Conservation (phyloP, 2,329 filamentous ascomycete genomes). For the Dissoconium aciculare region DNA sequence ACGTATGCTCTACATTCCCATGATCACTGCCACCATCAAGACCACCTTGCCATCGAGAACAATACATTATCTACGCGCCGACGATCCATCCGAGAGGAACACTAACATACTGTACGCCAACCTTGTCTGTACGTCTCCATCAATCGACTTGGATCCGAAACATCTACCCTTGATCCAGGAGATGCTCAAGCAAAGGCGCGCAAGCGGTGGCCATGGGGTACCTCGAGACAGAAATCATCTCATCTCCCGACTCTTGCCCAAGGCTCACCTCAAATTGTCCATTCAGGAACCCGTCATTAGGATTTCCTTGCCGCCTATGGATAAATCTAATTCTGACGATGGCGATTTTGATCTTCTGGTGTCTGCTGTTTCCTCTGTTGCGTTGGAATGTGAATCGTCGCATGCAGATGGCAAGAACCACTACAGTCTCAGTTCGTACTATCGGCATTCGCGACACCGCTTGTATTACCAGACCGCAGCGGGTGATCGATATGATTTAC, state of each 20-base stretch:
- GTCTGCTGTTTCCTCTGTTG: slow-evolving; percentile 84
- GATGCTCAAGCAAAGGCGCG: slow-evolving; percentile 41
- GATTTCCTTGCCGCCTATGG: slow-evolving; percentile 70
- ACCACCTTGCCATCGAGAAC: slow-evolving; percentile 93
- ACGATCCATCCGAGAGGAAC: slow-evolving; percentile 65
- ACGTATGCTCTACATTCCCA: slow-evolving; percentile 80
- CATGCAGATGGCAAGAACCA: slow-evolving; percentile 77
- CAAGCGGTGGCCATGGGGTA: slow-evolving; percentile 6
- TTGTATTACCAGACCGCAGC: slow-evolving; percentile 87
- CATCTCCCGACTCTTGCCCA: slow-evolving; percentile 81
- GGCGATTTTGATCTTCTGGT: slow-evolving; percentile 93
- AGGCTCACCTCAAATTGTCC: slow-evolving; percentile 86
- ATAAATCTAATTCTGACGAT: slow-evolving; percentile 38
- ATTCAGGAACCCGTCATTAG: slow-evolving; percentile 91
- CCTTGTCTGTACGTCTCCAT: slow-evolving; percentile 88
- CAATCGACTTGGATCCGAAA: slow-evolving; percentile 79
- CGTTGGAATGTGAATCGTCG: slow-evolving; percentile 87
- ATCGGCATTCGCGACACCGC: slow-evolving; percentile 71
- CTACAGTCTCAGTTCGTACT: slow-evolving; percentile 70
- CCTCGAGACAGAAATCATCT: slow-evolving; percentile 35
- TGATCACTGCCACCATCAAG: slow-evolving; percentile 90
- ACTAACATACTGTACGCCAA: slow-evolving; percentile 95
- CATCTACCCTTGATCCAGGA: slow-evolving; percentile 76
- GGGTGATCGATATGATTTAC: slow-evolving; percentile 68
- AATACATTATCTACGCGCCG: slow-evolving; percentile 58